These are phyloP conservation scores for Prunus salicina DNA, from an alignment of 306 rosid genomes.

Conservation along the genomic window DNA sequence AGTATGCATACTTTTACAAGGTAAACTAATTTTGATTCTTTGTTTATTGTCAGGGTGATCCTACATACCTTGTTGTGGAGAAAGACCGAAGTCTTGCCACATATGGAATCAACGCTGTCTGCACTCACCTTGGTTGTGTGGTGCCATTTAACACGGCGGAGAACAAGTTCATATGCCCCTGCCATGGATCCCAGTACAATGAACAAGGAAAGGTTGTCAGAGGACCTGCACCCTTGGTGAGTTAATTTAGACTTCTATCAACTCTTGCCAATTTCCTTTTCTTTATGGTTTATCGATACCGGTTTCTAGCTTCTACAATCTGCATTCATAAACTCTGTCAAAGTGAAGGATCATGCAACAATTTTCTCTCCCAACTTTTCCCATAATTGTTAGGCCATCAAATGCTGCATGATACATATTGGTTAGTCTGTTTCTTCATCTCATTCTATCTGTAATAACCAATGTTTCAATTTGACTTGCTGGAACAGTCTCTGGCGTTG, in stretches of 20 bases:
- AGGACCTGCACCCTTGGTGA: slow-evolving; percentile 98
- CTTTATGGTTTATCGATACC: not conserved
- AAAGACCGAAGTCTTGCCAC: slow-evolving; percentile 80
- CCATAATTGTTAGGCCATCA: not conserved
- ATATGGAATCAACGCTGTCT: slow-evolving; percentile 86
- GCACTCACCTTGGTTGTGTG: slow-evolving; percentile 98
- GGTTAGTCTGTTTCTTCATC: not conserved
- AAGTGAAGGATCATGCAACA: too few relatives aligned
- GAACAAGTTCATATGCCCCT: slow-evolving; percentile 93
- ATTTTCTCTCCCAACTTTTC: not conserved
- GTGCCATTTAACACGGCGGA: slow-evolving; percentile 88
- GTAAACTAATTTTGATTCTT: not conserved
- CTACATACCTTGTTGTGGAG: slow-evolving; percentile 96
- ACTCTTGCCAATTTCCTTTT: not conserved
- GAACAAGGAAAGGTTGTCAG: slow-evolving; percentile 91
- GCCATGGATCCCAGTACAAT: slow-evolving; percentile 98
- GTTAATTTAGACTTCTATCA: slow-evolving; percentile 6
- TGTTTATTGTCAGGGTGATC: slow-evolving; percentile 62
- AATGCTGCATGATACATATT: not conserved
- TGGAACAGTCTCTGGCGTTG: slow-evolving; percentile 73
- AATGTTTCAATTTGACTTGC: not conserved
- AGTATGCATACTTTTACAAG: not conserved
- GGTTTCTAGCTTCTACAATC: not conserved
- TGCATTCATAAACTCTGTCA: not conserved
- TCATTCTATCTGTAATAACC: slow-evolving; percentile 21